phyloP scores from a whole-genome alignment of 2,329 filamentous ascomycete species.

The Didymella exigua region DNA sequence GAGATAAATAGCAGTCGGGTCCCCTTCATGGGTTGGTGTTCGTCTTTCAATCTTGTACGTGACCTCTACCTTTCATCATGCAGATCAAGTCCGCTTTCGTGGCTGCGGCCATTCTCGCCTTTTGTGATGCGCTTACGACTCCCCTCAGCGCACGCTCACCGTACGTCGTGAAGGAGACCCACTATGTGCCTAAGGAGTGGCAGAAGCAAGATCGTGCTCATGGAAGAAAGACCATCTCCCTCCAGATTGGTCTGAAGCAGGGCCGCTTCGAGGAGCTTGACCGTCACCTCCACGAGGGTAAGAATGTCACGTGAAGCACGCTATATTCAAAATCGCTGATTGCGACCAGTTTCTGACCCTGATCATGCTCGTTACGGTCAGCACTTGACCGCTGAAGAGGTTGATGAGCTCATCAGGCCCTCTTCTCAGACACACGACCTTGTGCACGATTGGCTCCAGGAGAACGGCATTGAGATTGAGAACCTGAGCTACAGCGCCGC shows the following conservation, averaged over 20 bases:
- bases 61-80: conserved; percentile 25
- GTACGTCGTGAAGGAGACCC: conserved; percentile 62
- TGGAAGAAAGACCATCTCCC: conserved; percentile 56
- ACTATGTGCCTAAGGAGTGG: conserved; percentile 60
- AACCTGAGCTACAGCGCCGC: conserved; percentile 56
- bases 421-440: conserved; percentile 57
- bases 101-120: conserved; percentile 36
- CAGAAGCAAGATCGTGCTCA: conserved; percentile 55
- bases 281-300: conserved; percentile 60
- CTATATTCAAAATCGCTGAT: background rate
- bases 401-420: conserved; percentile 61
- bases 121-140: conserved; percentile 41
- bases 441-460: conserved; percentile 62
- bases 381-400: conserved; percentile 59
- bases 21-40: background rate
- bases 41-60: conserved; percentile 12
- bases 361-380: conserved; percentile 60
- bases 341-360: conserved; percentile 44
- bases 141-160: conserved; percentile 48
- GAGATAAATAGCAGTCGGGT: conserved; percentile 9
- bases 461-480: conserved; percentile 58
- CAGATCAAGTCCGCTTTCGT: conserved; percentile 30
- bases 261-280: conserved; percentile 61
- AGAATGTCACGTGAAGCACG: background rate
- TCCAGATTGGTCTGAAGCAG: conserved; percentile 66